These are phyloP conservation scores for Casaregolazyma lundiana DNA, from an alignment of 1,139 yeast genomes.

Conservation along the genomic window DNA sequence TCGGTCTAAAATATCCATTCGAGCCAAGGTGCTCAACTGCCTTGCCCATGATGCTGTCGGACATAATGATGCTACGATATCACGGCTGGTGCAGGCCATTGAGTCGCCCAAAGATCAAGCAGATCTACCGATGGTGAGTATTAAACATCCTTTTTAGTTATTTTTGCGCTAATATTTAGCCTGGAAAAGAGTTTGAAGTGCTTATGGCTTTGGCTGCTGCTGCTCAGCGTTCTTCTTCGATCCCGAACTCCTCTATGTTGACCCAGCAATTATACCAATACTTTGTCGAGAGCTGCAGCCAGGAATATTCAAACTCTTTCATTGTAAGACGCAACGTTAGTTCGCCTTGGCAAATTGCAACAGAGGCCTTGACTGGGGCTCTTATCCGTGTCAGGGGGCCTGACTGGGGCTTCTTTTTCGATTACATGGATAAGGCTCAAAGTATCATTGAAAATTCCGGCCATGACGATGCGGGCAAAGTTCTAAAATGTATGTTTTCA, in stretches of 20 bases:
- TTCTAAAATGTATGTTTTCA: constrained; percentile 35
- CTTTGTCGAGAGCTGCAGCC: constrained; percentile 55
- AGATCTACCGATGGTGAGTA: constrained; percentile 25
- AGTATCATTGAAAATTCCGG: constrained; percentile 28
- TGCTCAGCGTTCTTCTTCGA: constrained; percentile 40
- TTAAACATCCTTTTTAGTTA: not conserved
- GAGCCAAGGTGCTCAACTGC: constrained; percentile 58
- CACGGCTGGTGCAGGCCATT: constrained; percentile 22
- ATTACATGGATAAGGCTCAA: constrained; percentile 38
- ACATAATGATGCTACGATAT: constrained; percentile 18
- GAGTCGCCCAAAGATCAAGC: constrained; percentile 20
- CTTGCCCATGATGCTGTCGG: constrained; percentile 39
- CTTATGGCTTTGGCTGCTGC: constrained; percentile 62
- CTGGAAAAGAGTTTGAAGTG: constrained; percentile 61
- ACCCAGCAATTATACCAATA: constrained; percentile 54
- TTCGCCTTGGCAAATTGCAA: constrained; percentile 44
- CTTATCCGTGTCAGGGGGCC: constrained; percentile 26
- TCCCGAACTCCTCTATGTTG: constrained; percentile 48
- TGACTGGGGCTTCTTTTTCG: constrained; percentile 33
- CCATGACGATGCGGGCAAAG: constrained; percentile 30
- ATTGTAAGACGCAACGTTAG: constrained; percentile 40
- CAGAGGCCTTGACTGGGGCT: constrained; percentile 37
- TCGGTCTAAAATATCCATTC: constrained; percentile 35
- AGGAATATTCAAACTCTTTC: constrained; percentile 45
- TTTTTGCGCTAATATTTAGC: constrained; percentile 17